These are phyloP conservation scores for Warburgia ugandensis DNA, from an alignment of 164 flowering plant genomes.

Conservation along the genomic window DNA sequence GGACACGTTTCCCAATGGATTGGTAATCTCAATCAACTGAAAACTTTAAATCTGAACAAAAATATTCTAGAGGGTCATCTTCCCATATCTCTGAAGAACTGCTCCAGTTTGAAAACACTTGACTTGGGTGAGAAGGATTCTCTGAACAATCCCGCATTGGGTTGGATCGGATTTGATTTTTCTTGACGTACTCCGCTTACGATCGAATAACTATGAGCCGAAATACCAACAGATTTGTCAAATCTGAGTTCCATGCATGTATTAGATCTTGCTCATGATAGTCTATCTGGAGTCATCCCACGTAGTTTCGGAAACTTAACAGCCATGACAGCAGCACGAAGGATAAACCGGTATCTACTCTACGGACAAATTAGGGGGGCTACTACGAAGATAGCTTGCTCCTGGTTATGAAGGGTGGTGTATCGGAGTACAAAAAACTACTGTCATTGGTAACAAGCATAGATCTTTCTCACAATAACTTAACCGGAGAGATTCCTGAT, in stretches of 20 bases:
- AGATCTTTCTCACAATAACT: constrained; percentile 2
- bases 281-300: constrained; percentile 2
- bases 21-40: constrained; percentile 28
- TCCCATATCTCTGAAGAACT: constrained; percentile 1
- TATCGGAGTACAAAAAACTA: not conserved
- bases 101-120: not conserved
- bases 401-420: not conserved
- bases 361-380: constrained; percentile 3
- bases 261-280: constrained; percentile 3
- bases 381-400: not conserved
- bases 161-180: not conserved
- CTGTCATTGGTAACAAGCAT: constrained; percentile 1
- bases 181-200: not conserved
- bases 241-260: not conserved
- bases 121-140: not conserved
- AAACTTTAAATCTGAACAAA: constrained; percentile 27
- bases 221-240: constrained; percentile 1
- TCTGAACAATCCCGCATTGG: constrained; percentile 2
- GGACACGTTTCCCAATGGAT: constrained; percentile 32
- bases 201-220: constrained; percentile 1
- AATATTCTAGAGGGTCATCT: constrained; percentile 15
- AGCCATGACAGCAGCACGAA: not conserved
- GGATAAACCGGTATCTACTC: not conserved
- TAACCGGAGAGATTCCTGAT: constrained; percentile 3
- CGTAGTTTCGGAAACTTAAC: not conserved